Evolutionary conservation across 139 green algal species (phyloP), one percentile per base, ranked within the genome.

Genomic region (Asterochloris sp.): DNA sequence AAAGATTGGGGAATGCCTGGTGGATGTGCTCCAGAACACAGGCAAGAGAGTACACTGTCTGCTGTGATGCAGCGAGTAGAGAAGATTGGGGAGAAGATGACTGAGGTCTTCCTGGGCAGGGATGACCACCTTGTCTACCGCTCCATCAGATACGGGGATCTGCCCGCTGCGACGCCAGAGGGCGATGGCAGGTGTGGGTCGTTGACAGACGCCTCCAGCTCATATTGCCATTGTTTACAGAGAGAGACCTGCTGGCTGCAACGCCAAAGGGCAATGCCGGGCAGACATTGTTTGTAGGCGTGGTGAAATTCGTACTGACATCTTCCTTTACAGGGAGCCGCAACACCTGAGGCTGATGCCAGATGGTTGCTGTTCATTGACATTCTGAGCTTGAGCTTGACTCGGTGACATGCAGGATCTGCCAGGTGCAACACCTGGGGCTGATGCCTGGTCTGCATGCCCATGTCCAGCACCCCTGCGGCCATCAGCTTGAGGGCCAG

Each of bases 101-200:
- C 91, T 0, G 92, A 97, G 81, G 85, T 61, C 9, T 97, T 93
- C 78, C 68, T 74, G 10, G 88, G 87, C 17, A 84, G 94, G 19
- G 91, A 95, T 73, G 94, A 97, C 83, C 83, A 85, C 14, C 85
- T 97, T 0, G 63, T 93, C 19, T 95, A 94, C 88, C 87, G 92
- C 73, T 92, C 83, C 13, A 90, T 92, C 23, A 92, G 88, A 4
- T 97, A 95, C 83, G 83, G 85, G 60, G 60, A 28, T 11, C 83
- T 73, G 66, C 62, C 77, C 19, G 77, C 67, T 21, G 77, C 66
- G 27, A 62, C 27, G 26, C 62, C 60, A 16, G 27, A 61, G n/a
- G 61, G 60, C 19, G 62, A 81, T 38, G 60, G 28, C 77, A 81
- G 67, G 77, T 81, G 61, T 54, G 38, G 4, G 6, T 93, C 76